These are phyloP conservation scores for Phylloporus sp. DNA, from an alignment of 768 basidiomycete species.

Conservation along the genomic window DNA sequence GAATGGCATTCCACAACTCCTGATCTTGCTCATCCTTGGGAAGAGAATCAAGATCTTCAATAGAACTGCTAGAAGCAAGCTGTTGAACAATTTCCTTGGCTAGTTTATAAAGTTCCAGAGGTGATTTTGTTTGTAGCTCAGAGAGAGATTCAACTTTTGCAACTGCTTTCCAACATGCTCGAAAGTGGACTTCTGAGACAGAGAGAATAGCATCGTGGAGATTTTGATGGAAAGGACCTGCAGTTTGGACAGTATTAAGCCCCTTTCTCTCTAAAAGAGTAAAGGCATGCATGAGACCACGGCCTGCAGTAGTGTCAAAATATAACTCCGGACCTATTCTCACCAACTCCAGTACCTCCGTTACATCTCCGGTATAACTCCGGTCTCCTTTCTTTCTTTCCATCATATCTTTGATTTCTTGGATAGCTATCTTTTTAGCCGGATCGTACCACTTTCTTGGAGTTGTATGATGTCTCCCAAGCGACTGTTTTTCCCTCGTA, in stretches of 20 bases:
- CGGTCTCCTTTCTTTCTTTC: too few species aligned
- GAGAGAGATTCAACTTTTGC: conserved; percentile 19
- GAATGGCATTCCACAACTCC: conserved; percentile 23
- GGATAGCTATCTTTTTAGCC: too few species aligned
- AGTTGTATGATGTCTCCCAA: too few species aligned
- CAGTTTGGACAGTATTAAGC: conserved; percentile 3
- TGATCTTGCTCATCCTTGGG: conserved; percentile 25
- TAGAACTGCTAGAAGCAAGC: background rate
- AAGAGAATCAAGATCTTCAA: background rate
- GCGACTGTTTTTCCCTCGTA: too few species aligned
- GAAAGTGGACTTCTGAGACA: conserved; percentile 37
- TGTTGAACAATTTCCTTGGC: background rate
- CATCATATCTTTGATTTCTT: too few species aligned
- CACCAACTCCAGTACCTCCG: too few species aligned
- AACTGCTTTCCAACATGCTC: conserved; percentile 30
- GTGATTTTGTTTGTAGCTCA: conserved; percentile 17
- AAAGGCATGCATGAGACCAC: conserved; percentile 21
- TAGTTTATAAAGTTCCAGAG: background rate
- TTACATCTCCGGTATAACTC: too few species aligned
- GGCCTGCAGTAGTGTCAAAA: conserved; percentile 25
- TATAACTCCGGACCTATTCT: too few species aligned
- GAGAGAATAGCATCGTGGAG: conserved; percentile 34
- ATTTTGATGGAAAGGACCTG: conserved; percentile 22
- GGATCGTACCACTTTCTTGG: too few species aligned
- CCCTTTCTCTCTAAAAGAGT: conserved; percentile 20